These are phyloP conservation scores for Scheffersomyces amazonensis DNA, from an alignment of 805 yeast species.

Conservation along the genomic window DNA sequence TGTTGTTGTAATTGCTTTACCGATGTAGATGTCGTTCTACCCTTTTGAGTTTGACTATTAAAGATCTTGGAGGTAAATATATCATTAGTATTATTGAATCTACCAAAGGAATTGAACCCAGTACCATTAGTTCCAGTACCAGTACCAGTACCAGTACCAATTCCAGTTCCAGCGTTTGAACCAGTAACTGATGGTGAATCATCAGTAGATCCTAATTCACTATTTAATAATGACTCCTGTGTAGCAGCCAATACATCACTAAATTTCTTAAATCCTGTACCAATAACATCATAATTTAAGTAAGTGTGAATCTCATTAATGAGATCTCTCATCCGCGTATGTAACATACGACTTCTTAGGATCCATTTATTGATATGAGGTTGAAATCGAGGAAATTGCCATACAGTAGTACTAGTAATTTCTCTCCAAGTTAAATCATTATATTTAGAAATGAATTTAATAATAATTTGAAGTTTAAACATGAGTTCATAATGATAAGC, in stretches of 20 bases:
- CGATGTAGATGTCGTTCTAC: background rate
- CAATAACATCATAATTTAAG: slow-evolving; percentile 58
- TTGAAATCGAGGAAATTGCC: slow-evolving; percentile 55
- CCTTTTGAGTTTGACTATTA: slow-evolving; percentile 1
- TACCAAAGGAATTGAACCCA: slow-evolving; percentile 4
- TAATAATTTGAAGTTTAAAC: slow-evolving; percentile 64
- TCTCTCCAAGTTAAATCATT: slow-evolving; percentile 72
- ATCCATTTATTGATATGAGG: slow-evolving; percentile 51
- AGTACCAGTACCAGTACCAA: background rate
- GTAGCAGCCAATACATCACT: slow-evolving; percentile 9
- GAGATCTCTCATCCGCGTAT: slow-evolving; percentile 55
- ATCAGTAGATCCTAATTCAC: slow-evolving; percentile 2
- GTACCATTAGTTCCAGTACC: background rate
- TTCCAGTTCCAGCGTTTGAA: slow-evolving; percentile 6
- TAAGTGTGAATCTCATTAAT: slow-evolving; percentile 54
- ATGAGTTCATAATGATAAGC: slow-evolving; percentile 76
- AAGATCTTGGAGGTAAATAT: slow-evolving; percentile 16
- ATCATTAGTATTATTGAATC: slow-evolving; percentile 13
- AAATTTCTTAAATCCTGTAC: slow-evolving; percentile 50
- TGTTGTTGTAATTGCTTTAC: background rate
- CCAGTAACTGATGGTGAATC: slow-evolving; percentile 1
- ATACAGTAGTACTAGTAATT: slow-evolving; percentile 58
- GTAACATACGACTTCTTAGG: slow-evolving; percentile 51
- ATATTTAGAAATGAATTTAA: slow-evolving; percentile 60
- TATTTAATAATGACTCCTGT: slow-evolving; percentile 1